Base-by-base conservation (phyloP, 345 rosid species). In the Rhizophora apiculata region DNA sequence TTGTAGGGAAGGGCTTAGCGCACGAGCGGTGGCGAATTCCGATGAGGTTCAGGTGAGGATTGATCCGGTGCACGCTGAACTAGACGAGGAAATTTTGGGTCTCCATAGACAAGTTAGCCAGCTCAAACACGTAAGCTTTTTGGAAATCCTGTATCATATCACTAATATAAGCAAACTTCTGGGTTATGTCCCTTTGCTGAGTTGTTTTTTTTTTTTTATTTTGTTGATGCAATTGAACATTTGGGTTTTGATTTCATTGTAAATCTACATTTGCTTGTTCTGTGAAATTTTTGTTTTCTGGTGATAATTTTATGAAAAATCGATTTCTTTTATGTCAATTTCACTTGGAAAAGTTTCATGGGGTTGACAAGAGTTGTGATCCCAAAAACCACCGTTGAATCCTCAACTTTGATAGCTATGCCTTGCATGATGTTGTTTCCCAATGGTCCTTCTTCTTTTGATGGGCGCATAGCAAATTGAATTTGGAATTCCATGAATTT, bases 1-100 rank as follows among this genome's bases (percentile, higher is more conserved):
- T 32, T 48, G 39, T 62, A 78, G 78, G 18, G 69, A 70, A 68
- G 82, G 82, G 22, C 82, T 78, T 36, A 78, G 75, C 61, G 67
- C 72, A 51, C 62, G 78, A 71, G 59, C 67, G n/a, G 69, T 52
- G 60, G 62, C 58, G 32, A 74, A 66, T 67, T 70, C 76, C 19
- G 82, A 74, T 57, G 82, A 78, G 62, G 62, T 78, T 60, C 82
- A 78, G 54, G 39, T 78, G 72, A 66, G 69, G 62, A 78, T 78
- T 46, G 82, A 78, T 71, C 82, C 76, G 8, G 57, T 67, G 39
- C 78, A 78, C 22, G 72, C 70, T 2, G 82, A 78, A 51, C 51
- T 78, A 29, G 79, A 78, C 43, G 65, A 74, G 19, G 67, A 67
- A 60, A 74, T 78, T 62, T 55, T 32, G 65, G 76, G 73, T 63